Evolutionary conservation across 768 basidiomycete genomes (phyloP).

Genomic region (Pleurotus pulmonarius): DNA sequence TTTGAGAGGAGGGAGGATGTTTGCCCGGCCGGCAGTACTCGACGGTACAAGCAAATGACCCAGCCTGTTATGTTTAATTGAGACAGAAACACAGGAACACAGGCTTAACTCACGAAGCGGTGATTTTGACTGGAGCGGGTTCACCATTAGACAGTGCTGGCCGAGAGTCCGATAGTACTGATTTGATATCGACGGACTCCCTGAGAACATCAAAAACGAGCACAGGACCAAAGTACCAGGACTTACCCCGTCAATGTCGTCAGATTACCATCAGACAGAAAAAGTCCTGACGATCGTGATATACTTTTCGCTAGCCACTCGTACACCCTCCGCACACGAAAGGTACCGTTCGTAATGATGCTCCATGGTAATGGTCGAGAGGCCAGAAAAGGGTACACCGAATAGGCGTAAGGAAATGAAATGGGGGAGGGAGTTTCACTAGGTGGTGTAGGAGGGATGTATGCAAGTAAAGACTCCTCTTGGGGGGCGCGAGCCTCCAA

Average conservation of each 20-base stretch:
- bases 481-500: constrained; percentile 10
- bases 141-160: background rate
- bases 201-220: background rate
- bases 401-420: constrained; percentile 41
- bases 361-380: constrained; percentile 48
- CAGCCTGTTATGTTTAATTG: constrained; percentile 31
- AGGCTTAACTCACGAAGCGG: constrained; percentile 35
- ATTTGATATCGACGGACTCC: constrained; percentile 11
- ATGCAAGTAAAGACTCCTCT: constrained; percentile 19
- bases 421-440: constrained; percentile 19
- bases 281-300: constrained; percentile 32
- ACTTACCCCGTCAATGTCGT: constrained; percentile 33
- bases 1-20: constrained; percentile 44
- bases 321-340: constrained; percentile 59
- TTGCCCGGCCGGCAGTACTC: constrained; percentile 21
- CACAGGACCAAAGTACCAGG: background rate
- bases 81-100: background rate
- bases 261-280: constrained; percentile 27
- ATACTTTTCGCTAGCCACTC: constrained; percentile 46
- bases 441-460: constrained; percentile 25
- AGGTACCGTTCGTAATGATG: constrained; percentile 37
- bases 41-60: constrained; percentile 59
- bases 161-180: background rate
- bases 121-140: constrained; percentile 19
- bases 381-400: constrained; percentile 65